Evolutionary conservation across 2,329 filamentous ascomycete species (phyloP), one percentile per base, ranked within the genome.

Genomic region (Calycina herbarum): DNA sequence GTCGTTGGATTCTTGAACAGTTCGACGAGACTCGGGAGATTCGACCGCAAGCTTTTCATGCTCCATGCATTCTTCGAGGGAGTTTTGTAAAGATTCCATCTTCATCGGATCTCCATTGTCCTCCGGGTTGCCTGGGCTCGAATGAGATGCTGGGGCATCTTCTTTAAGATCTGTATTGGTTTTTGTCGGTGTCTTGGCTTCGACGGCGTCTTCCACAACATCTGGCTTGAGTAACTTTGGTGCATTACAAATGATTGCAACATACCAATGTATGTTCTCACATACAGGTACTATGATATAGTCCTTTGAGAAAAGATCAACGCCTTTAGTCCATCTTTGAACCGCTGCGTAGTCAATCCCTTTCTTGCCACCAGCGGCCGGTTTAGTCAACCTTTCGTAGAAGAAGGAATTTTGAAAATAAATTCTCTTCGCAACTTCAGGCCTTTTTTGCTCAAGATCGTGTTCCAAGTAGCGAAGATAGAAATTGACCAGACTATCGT

Each of bases 381-480:
- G 78, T 38, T 86, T 88, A 20, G 85, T 92, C 57, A 98, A 82
- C 59, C 89, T 89, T 24, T 89, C 87, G 74, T 91, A 98, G 78
- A 98, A 97, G 78, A 93, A 97, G 0, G 92, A 95, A 76, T 94
- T 98, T 81, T 96, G 94, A 71, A 97, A 91, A 76, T 96, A 92
- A 3, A 96, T 87, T 61, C 87, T 86, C 66, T 86, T 81, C 0
- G 87, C 79, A 3, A 88, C 71, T 57, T 86, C 80, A 0, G 86
- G 83, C 1, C 83, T 81, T 11, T 83, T 79, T 48, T 80, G 77
- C 68, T 87, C 83, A 42, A 90, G 77, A 54, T 84, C 78, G 65
- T 84, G 79, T 73, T 94, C 88, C 5, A 94, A 80, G 71, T 88
- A 91, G 35, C 90, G 88, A 64, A 97, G 82, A 74, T 96, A 97